These are phyloP conservation scores for Apostasia shenzhenica DNA, from an alignment of 106 monocot genomes.

Conservation along the genomic window DNA sequence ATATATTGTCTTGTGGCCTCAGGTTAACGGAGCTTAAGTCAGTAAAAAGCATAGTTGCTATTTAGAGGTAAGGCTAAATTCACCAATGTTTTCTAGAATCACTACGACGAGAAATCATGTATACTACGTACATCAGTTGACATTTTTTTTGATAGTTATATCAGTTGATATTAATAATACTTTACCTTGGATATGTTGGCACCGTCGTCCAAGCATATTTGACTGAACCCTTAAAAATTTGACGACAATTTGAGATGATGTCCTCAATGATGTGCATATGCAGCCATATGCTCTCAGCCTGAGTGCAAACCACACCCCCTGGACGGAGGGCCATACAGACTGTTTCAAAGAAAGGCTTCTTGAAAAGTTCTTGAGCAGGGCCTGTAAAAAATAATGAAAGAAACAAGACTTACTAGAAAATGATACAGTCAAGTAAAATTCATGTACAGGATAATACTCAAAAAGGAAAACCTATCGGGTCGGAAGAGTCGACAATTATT, in stretches of 20 bases:
- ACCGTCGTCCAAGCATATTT: conserved; percentile 99
- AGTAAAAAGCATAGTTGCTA: neutral
- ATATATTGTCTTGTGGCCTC: neutral
- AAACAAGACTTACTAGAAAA: neutral
- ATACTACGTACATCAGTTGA: too few species aligned
- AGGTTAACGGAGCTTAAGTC: neutral
- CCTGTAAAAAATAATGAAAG: conserved; percentile 29
- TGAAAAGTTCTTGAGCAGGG: conserved; percentile 87
- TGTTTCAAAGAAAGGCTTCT: conserved; percentile 93
- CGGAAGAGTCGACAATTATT: conserved; percentile 74
- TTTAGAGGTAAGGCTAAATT: neutral
- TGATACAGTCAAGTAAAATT: neutral
- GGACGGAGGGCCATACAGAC: conserved; percentile 74
- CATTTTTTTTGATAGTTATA: too few species aligned
- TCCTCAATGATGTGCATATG: conserved; percentile 96
- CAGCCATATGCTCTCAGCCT: conserved; percentile 97
- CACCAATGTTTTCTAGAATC: too few species aligned
- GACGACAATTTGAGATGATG: conserved; percentile 62
- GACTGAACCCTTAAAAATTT: conserved; percentile 86
- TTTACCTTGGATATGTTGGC: conserved; percentile 87
- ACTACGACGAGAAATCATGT: too few species aligned
- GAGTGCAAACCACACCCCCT: conserved; percentile 88
- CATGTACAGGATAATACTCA: too few species aligned
- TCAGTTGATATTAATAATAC: neutral
- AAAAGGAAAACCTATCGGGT: conserved; percentile 46